Evolutionary conservation across 73 alveolate species (phyloP), one percentile per base, ranked within the genome.

Genomic region (Blepharisma stoltei): DNA sequence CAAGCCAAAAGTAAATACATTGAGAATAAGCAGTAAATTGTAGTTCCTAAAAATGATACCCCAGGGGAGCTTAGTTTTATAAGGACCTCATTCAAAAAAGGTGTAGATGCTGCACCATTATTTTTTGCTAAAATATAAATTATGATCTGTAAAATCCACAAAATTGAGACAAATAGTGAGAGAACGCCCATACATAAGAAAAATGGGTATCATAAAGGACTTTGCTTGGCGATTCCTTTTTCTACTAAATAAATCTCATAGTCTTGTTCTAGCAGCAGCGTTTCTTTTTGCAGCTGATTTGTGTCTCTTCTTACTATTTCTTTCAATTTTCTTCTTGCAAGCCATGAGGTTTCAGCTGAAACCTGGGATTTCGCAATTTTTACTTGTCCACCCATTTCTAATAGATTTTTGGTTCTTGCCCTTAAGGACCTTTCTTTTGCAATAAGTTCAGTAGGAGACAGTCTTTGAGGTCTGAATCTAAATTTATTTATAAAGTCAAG

Each of bases 1-100:
- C 95, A 77, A 41, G 91, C 81, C 55, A 82, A 76, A 76, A 93
- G 70, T 77, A 93, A 67, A 70, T 93, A 92, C 55, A 86, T 49
- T 6, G 92, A 81, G n/a, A 93, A 69, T 6, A 89, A 44, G 14
- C 95, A 89, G 73, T 88, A 92, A 65, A 89, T 55, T 53, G 78
- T 88, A n/a, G 87, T 76, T 6, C 93, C 80, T 38, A 93, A 48
- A 53, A 93, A 83, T 18, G 89, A 88, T 6, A 85, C 92, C 41
- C 86, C 78, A 11, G 92, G 81, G 25, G 81, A 80, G 53, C 87
- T 92, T 21, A 93, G 50, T 4, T 80, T 88, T 5, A 83, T 93
- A 7, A 92, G 88, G 79, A 90, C 47, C 52, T 81, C 80, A 76
- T 92, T 92, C 25, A 92, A 70, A 71, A 90, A 90, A 0, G 96